phyloP scores from a whole-genome alignment of 371 early-diverging fungal species.

The Batkoa obscura region DNA sequence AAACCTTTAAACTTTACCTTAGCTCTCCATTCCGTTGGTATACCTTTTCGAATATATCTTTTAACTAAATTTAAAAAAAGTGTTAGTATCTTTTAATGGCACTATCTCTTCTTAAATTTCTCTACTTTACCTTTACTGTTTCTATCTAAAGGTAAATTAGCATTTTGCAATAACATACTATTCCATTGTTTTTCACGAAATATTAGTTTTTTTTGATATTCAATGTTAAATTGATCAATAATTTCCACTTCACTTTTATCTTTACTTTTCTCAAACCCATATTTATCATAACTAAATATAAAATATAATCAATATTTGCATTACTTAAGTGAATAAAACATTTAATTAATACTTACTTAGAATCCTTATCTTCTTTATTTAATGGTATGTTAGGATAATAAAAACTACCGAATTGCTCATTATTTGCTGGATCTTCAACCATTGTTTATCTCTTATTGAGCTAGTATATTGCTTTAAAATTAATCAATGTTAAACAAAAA shows the following conservation, averaged over 20 bases:
- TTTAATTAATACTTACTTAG: too few relatives aligned
- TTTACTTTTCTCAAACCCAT: conserved; percentile 38
- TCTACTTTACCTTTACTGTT: neutral
- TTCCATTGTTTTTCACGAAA: conserved; percentile 38
- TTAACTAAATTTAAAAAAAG: conserved; percentile 26
- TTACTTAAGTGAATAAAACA: too few relatives aligned
- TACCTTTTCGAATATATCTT: conserved; percentile 63
- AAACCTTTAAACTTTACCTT: conserved; percentile 24
- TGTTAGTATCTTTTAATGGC: neutral
- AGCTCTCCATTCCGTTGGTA: conserved; percentile 54
- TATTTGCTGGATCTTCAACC: too few relatives aligned
- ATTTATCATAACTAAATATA: conserved; percentile 26
- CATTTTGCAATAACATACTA: conserved; percentile 26
- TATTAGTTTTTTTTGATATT: conserved; percentile 34
- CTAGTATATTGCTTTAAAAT: too few relatives aligned
- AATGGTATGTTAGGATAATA: too few relatives aligned
- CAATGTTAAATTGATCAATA: conserved; percentile 27
- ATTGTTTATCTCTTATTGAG: too few relatives aligned
- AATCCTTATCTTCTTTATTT: too few relatives aligned
- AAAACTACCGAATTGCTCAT: too few relatives aligned
- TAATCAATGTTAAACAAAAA: too few relatives aligned
- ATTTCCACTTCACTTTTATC: conserved; percentile 36
- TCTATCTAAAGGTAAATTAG: conserved; percentile 24
- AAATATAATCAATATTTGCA: too few relatives aligned
- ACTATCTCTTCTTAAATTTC: too few relatives aligned